These are phyloP conservation scores for Fusarium humuli DNA, from an alignment of 2,329 filamentous ascomycete genomes.

Conservation along the genomic window DNA sequence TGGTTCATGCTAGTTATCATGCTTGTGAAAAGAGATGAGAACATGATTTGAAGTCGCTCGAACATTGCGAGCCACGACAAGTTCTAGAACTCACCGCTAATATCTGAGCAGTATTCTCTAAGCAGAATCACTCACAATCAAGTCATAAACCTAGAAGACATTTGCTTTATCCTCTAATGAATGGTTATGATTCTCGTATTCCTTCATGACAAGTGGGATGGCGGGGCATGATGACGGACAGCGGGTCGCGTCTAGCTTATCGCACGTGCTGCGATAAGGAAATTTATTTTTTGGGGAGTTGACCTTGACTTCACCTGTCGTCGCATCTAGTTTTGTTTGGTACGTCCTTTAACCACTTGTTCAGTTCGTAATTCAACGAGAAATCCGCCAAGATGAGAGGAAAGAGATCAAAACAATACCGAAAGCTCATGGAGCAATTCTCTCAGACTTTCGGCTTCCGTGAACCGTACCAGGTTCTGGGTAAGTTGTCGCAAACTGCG, in stretches of 20 bases:
- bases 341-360: constrained; percentile 2
- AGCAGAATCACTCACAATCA: too few relatives aligned
- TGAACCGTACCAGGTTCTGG: constrained; percentile 90
- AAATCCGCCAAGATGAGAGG: constrained; percentile 57
- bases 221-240: constrained; percentile 22
- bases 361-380: background rate
- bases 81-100: background rate
- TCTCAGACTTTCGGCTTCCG: constrained; percentile 89
- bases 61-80: background rate
- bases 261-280: constrained; percentile 56
- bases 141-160: background rate
- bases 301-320: constrained; percentile 10
- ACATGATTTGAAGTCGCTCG: background rate
- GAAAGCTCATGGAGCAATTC: constrained; percentile 94
- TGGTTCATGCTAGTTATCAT: background rate
- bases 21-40: background rate
- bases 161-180: background rate
- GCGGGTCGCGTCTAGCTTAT: constrained; percentile 44
- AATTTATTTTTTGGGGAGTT: constrained; percentile 50
- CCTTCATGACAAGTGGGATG: constrained; percentile 9
- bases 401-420: constrained; percentile 66
- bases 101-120: background rate
- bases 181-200: background rate
- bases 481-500: constrained; percentile 55
- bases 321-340: constrained; percentile 13